Base-by-base conservation (phyloP, 1,139 yeast genomes). In the Komagataea norvegica region DNA sequence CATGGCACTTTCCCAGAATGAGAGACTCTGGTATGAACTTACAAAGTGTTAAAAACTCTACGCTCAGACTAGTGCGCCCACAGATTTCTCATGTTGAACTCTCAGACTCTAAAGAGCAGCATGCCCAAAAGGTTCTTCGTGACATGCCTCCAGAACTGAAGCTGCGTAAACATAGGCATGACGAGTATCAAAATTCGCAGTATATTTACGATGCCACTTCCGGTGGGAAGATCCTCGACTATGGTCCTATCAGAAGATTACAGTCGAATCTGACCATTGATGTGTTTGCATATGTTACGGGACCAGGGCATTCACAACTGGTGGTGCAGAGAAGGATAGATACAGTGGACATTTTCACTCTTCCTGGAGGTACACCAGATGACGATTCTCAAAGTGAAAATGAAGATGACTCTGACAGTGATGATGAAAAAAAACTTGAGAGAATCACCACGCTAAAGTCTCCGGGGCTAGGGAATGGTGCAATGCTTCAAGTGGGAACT, bases 121-220 rank as follows among this genome's bases (percentile, higher is more conserved):
- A 11, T 49, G 48, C 13, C 39, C 56, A 2, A 43, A 63, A 15
- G 44, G 52, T 14, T n/a, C n/a, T n/a, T n/a, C n/a, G n/a, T n/a
- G n/a, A n/a, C n/a, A n/a, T n/a, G n/a, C n/a, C n/a, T n/a, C n/a
- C n/a, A n/a, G n/a, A n/a, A n/a, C n/a, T n/a, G n/a, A n/a, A n/a
- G n/a, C n/a, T n/a, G n/a, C n/a, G n/a, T n/a, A n/a, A n/a, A n/a
- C n/a, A n/a, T n/a, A n/a, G n/a, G n/a, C n/a, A n/a, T n/a, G n/a
- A n/a, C n/a, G n/a, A n/a, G n/a, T n/a, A n/a, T n/a, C n/a, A n/a
- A n/a, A n/a, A 17, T 1, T 62, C 68, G 2, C 36, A 49, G 3
- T 43, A 53, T 13, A 63, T 68, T 2, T 67, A 60, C 43, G 74
- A 70, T 45, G 73, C 76, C 0, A 57, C 23, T 10, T n/a, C 63